Conservation (phyloP, 176 grass and related monocot species). For the Urochloa ruziziensis region DNA sequence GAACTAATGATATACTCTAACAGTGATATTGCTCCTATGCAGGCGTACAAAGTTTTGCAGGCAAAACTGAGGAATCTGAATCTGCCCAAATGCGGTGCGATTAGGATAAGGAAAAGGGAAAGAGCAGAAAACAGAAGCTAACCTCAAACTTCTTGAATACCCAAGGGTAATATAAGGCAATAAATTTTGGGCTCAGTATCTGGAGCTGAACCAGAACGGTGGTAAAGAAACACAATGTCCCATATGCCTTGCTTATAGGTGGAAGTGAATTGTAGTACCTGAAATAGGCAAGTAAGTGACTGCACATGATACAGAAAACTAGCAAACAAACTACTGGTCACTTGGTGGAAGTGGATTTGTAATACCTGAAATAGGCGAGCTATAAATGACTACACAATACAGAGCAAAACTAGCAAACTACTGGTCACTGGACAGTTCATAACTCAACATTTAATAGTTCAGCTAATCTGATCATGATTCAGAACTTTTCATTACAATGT, state of each 20-base stretch:
- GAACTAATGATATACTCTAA: neutral
- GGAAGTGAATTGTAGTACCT: constrained; percentile 98
- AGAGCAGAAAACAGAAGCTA: constrained; percentile 20
- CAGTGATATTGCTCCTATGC: neutral
- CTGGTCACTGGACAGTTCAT: neutral
- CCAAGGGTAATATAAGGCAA: constrained; percentile 36
- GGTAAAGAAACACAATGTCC: constrained; percentile 71
- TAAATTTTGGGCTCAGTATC: neutral
- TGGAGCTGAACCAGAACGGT: constrained; percentile 43
- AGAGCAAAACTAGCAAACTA: constrained; percentile 12
- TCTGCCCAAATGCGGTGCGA: neutral
- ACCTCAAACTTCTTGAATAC: constrained; percentile 78
- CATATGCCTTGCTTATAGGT: constrained; percentile 87
- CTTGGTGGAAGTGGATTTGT: constrained; percentile 89
- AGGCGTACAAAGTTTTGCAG: neutral
- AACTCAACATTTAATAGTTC: neutral
- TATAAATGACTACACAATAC: neutral
- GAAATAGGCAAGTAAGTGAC: constrained; percentile 30
- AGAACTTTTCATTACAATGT: neutral
- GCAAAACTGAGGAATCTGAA: neutral
- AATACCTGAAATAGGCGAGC: constrained; percentile 66
- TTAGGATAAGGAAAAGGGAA: neutral
- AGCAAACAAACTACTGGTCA: neutral
- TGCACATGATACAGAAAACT: neutral
- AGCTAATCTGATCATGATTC: neutral